A percentile compares a stretch with the other conserved stretches of the same genome.
These are phyloP conservation scores for Leucocoprinus sp. DNA, from an alignment of 768 basidiomycete species.

Conservation along the genomic window DNA sequence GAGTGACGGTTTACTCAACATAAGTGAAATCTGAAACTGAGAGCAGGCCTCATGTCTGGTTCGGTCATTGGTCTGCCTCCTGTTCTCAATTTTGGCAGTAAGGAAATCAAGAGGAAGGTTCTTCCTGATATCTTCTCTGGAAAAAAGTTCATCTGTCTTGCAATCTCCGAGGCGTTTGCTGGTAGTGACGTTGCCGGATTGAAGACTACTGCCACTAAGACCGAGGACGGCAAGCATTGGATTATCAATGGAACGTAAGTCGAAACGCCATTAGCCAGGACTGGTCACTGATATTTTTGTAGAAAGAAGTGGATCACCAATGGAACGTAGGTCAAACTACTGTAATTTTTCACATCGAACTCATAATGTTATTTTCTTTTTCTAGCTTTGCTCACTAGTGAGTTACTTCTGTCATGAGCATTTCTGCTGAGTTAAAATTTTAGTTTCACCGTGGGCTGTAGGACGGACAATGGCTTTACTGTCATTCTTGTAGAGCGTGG, in stretches of 20 bases:
- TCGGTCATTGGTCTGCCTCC: conserved; percentile 82
- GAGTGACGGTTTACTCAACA: conserved; percentile 5
- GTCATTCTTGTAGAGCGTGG: conserved; percentile 80
- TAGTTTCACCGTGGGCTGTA: conserved; percentile 62
- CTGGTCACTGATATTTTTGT: not conserved
- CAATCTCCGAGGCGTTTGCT: conserved; percentile 85
- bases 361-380: not conserved
- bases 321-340: conserved; percentile 37
- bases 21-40: not conserved
- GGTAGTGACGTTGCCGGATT: conserved; percentile 77
- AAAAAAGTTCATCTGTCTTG: conserved; percentile 74
- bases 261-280: not conserved
- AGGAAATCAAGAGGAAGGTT: conserved; percentile 44
- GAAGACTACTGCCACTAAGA: conserved; percentile 65
- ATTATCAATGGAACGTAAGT: conserved; percentile 61
- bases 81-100: conserved; percentile 72
- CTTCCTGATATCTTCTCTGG: conserved; percentile 61
- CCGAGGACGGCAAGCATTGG: conserved; percentile 73
- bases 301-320: conserved; percentile 86
- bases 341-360: not conserved
- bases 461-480: conserved; percentile 65
- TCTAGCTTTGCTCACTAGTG: conserved; percentile 36
- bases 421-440: not conserved
- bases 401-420: conserved; percentile 11
- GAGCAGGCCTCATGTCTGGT: conserved; percentile 52